Conservation (phyloP, 73 alveolate genomes). For the Tetrahymena elliotti region DNA sequence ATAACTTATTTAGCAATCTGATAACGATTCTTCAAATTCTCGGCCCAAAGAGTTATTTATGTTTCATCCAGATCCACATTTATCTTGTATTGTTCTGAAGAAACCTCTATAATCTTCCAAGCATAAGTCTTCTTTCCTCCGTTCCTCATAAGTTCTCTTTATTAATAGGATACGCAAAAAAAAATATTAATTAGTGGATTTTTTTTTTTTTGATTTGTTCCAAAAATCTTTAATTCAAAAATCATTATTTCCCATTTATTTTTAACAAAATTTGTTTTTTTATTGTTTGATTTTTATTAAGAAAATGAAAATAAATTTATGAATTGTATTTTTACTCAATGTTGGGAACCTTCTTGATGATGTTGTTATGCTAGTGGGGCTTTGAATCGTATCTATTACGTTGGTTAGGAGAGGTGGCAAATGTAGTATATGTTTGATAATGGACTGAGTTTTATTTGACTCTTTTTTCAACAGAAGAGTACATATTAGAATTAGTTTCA, state of each 20-base stretch:
- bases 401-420: not conserved
- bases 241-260: too few relatives aligned
- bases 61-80: not conserved
- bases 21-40: not conserved
- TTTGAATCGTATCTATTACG: not conserved
- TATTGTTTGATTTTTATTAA: too few relatives aligned
- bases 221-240: too few relatives aligned
- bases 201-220: too few relatives aligned
- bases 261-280: too few relatives aligned
- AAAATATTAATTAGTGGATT: not conserved
- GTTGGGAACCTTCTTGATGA: not conserved
- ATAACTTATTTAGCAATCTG: not conserved
- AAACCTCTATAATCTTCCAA: not conserved
- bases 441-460: not conserved
- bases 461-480: not conserved
- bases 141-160: not conserved
- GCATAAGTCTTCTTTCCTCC: not conserved
- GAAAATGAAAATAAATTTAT: too few relatives aligned
- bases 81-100: not conserved
- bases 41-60: not conserved
- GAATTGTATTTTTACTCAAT: not conserved
- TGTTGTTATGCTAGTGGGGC: not conserved
- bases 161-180: not conserved
- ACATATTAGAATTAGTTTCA: not conserved
- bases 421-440: not conserved